A percentile compares a stretch with the other conserved stretches of the same genome.
Conservation (phyloP, 2,329 filamentous ascomycete genomes). For the Dendrostoma leiphaemia region DNA sequence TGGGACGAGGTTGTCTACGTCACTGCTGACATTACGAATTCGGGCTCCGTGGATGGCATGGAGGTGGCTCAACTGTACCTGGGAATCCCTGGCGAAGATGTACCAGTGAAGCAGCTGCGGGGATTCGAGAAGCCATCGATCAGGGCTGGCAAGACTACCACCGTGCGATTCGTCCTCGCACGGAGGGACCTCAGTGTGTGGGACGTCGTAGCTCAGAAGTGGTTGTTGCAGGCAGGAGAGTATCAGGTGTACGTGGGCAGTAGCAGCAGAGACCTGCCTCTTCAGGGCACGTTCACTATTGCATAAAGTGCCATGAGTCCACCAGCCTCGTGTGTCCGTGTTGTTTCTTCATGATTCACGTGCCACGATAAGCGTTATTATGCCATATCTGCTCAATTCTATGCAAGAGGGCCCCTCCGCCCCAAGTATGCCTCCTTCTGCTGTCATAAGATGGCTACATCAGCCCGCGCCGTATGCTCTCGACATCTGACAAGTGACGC, state of each 20-base stretch:
- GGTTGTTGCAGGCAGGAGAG: conserved; percentile 48
- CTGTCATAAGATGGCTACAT: no score
- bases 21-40: conserved; percentile 39
- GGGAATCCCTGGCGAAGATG: conserved; percentile 39
- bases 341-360: no score
- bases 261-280: conserved; percentile 44
- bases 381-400: no score
- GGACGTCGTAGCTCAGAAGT: conserved; percentile 60
- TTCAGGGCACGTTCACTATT: conserved; percentile 33
- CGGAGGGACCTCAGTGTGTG: conserved; percentile 66
- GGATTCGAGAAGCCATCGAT: conserved; percentile 63
- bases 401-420: no score
- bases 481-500: no score
- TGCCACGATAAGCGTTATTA: no score
- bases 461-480: no score
- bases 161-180: conserved; percentile 51
- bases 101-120: conserved; percentile 57
- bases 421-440: no score
- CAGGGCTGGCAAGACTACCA: conserved; percentile 39
- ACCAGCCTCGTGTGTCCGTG: no score
- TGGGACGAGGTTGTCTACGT: conserved; percentile 45
- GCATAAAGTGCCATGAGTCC: no score
- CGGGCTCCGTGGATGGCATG: conserved; percentile 38
- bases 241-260: conserved; percentile 45
- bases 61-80: conserved; percentile 50